A percentile compares a stretch with the other conserved stretches of the same genome.
Conservation (phyloP, 768 basidiomycete genomes). For the Imleria badia region DNA sequence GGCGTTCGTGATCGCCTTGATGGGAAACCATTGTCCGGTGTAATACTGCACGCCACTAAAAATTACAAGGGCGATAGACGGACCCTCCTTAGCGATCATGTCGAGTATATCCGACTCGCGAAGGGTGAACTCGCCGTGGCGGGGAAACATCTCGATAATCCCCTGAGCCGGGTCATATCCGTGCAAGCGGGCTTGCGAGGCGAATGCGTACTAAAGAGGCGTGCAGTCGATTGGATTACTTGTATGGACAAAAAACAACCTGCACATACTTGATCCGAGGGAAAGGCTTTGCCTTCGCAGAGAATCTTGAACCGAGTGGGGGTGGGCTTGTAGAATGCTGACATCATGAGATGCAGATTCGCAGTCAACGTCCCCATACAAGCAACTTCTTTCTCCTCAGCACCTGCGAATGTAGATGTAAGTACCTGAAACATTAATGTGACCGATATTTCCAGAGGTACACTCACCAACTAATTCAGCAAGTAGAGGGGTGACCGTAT, state of each 20-base stretch:
- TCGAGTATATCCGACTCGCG: constrained; percentile 87
- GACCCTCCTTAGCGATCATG: constrained; percentile 67
- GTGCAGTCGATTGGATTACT: constrained; percentile 12
- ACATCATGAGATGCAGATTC: constrained; percentile 95
- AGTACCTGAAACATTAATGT: constrained; percentile 9
- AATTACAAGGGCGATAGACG: constrained; percentile 83
- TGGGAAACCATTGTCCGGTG: constrained; percentile 93
- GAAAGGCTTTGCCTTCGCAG: constrained; percentile 92
- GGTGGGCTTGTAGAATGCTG: constrained; percentile 91
- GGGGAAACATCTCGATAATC: constrained; percentile 77
- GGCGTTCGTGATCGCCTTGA: constrained; percentile 77
- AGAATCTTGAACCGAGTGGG: constrained; percentile 85
- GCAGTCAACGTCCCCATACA: constrained; percentile 94
- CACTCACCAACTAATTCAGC: constrained; percentile 79
- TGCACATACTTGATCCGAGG: constrained; percentile 84
- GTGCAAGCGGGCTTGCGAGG: constrained; percentile 85
- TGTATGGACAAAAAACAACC: constrained; percentile 5
- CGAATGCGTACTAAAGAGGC: constrained; percentile 80
- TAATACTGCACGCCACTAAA: constrained; percentile 97
- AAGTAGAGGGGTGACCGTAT: constrained; percentile 68
- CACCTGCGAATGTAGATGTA: constrained; percentile 52
- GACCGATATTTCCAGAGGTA: constrained; percentile 2
- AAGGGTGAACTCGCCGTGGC: constrained; percentile 80
- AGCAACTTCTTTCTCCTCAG: constrained; percentile 85
- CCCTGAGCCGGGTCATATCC: constrained; percentile 71